Percentiles rank a stretch among this genome's conserved stretches.
phyloP scores from a whole-genome alignment of 2,329 filamentous ascomycete genomes.

The Trichoderma polysporum region DNA sequence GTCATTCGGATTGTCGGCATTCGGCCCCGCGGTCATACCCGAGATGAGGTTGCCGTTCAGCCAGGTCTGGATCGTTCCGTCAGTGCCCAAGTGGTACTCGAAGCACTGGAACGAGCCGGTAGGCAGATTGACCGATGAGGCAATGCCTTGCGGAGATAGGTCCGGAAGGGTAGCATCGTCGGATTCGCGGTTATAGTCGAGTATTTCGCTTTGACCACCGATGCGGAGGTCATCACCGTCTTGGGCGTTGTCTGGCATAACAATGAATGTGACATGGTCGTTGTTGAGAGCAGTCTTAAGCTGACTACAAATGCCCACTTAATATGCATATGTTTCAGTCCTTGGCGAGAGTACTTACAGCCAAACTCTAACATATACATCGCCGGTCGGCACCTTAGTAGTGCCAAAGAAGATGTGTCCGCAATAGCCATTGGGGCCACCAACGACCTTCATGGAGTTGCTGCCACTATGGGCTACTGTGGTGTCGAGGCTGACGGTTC shows the following conservation, averaged over 20 bases:
- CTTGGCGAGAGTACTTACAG: conserved; percentile 1
- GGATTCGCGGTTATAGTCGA: conserved; percentile 18
- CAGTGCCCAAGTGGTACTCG: conserved; percentile 10
- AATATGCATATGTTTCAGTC: neutral
- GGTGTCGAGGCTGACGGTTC: conserved; percentile 12
- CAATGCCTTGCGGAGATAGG: conserved; percentile 13
- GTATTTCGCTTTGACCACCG: conserved; percentile 11
- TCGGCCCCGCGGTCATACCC: conserved; percentile 13
- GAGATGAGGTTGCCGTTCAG: neutral
- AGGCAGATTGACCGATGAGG: conserved; percentile 7
- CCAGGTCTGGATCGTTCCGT: conserved; percentile 14
- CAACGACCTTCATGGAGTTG: conserved; percentile 16
- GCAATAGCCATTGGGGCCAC: conserved; percentile 15
- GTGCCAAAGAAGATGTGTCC: conserved; percentile 19
- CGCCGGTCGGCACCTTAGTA: conserved; percentile 6
- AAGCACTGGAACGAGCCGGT: conserved; percentile 16
- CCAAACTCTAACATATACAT: conserved; percentile 15
- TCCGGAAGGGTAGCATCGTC: conserved; percentile 16
- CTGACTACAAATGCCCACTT: neutral
- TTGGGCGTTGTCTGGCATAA: conserved; percentile 14
- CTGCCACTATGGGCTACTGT: conserved; percentile 15
- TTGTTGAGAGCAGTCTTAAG: conserved; percentile 12
- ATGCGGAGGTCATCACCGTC: neutral
- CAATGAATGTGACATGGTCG: conserved; percentile 10
- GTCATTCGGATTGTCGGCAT: conserved; percentile 6